Conservation (phyloP, 805 yeast species). For the Yarrowia sp. region DNA sequence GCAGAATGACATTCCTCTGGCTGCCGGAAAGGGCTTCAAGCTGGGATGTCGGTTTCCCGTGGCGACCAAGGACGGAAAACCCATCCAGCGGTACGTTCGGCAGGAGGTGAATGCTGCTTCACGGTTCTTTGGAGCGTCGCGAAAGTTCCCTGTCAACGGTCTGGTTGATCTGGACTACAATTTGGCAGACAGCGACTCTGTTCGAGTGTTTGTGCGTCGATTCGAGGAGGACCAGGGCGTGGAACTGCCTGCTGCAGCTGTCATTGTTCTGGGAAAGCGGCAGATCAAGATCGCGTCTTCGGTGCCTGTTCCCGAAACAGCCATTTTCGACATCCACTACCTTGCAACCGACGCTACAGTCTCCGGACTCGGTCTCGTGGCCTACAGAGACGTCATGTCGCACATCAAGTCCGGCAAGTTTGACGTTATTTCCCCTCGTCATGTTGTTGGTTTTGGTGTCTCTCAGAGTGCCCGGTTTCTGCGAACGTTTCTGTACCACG, state of each 20-base stretch:
- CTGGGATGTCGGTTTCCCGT: neutral
- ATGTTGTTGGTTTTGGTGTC: conserved; percentile 12
- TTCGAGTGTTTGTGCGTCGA: conserved; percentile 18
- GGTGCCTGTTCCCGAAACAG: neutral
- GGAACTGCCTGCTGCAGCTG: neutral
- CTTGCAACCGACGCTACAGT: conserved; percentile 5
- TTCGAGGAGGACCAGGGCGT: neutral
- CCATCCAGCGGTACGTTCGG: neutral
- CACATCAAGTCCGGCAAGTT: neutral
- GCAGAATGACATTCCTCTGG: conserved; percentile 17
- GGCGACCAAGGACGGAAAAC: neutral
- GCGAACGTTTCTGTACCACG: conserved; percentile 16
- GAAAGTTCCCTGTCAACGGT: conserved; percentile 4
- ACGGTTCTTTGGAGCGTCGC: conserved; percentile 10
- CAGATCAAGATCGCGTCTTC: neutral
- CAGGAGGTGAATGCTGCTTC: conserved; percentile 21
- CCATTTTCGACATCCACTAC: conserved; percentile 19
- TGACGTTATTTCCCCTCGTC: neutral
- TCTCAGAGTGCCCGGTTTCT: conserved; percentile 22
- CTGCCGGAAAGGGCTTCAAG: conserved; percentile 12
- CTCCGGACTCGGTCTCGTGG: conserved; percentile 16
- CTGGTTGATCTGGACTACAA: conserved; percentile 11
- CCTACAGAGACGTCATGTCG: conserved; percentile 1
- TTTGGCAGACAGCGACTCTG: neutral
- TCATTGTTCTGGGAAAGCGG: neutral